Base-by-base conservation (phyloP, 1,284 basidiomycete species). In the Laetiporus sulphureus region DNA sequence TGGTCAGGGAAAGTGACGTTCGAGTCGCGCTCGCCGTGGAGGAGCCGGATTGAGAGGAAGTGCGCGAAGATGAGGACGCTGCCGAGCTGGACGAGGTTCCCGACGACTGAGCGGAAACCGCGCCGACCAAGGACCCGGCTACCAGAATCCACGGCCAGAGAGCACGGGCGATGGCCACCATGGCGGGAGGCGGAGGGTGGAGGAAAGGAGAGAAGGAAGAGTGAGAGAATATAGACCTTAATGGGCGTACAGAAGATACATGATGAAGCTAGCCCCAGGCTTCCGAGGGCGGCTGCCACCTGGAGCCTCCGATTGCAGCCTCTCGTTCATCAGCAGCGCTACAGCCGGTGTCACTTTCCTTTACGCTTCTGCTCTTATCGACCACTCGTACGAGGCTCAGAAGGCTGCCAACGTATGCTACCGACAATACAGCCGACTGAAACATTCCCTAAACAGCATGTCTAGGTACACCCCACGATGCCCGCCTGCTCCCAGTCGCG, bases 1-100 rank as follows among this genome's bases (percentile, higher is more conserved):
- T 56, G 38, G 55, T 56, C 32, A 56, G 45, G 41, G 58, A 53
- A 29, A 53, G 49, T 21, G 58, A 53, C 42, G 47, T 36, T 22
- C 51, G 40, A 27, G 19, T 18, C 29, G 52, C 40, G 37, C 45
- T 39, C 5, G 49, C 32, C 22, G 44, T 34, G 19, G 57, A 51
- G 22, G 47, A 32, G 34, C 40, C 55, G 13, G 52, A 24, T 31
- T 51, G 38, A 21, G 45, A 32, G 36, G 41, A 42, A 25, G 35
- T 49, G 49, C 33, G 35, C 32, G 21, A 33, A 41, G 36, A 51
- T 31, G 34, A 35, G 36, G 40, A 41, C 18, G 29, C 25, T 27
- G 25, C 18, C 13, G n/a, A n/a, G n/a, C n/a, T 8, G 10, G 31
- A 35, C 16, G 34, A 10, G 22, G 42, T 24, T 3, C 39, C 24